phyloP scores from a whole-genome alignment of 805 yeast species.

The Phaffomyces antillensis region DNA sequence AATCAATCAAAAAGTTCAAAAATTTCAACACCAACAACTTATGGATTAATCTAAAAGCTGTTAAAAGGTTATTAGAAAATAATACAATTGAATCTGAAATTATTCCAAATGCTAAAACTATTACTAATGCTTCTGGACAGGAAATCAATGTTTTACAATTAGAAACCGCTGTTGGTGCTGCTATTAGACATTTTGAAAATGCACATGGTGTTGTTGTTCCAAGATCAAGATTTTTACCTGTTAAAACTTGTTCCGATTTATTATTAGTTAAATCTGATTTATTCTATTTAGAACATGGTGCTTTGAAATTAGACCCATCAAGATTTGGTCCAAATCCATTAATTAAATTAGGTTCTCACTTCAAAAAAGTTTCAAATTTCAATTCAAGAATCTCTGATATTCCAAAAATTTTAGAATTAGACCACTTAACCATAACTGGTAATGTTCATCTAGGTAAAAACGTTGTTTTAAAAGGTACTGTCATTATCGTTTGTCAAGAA shows the following conservation, averaged over 20 bases:
- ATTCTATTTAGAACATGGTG: slow-evolving; percentile 86
- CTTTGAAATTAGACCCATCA: slow-evolving; percentile 71
- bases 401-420: slow-evolving; percentile 94
- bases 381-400: slow-evolving; percentile 87
- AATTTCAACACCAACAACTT: slow-evolving; percentile 97
- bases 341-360: slow-evolving; percentile 93
- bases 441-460: slow-evolving; percentile 86
- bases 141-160: slow-evolving; percentile 87
- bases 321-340: slow-evolving; percentile 91
- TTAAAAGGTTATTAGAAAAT: slow-evolving; percentile 83
- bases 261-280: slow-evolving; percentile 92
- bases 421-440: slow-evolving; percentile 96
- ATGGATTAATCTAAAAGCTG: slow-evolving; percentile 94
- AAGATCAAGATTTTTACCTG: slow-evolving; percentile 95
- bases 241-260: slow-evolving; percentile 93
- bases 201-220: slow-evolving; percentile 99
- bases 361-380: slow-evolving; percentile 91
- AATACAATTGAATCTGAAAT: slow-evolving; percentile 84
- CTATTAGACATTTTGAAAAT: slow-evolving; percentile 88
- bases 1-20: slow-evolving; percentile 94
- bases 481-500: slow-evolving; percentile 93
- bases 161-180: slow-evolving; percentile 99
- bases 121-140: slow-evolving; percentile 57
- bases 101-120: slow-evolving; percentile 88
- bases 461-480: slow-evolving; percentile 93